Evolutionary conservation across 75 land plant species (phyloP), one percentile per base, ranked within the genome.

Genomic region (Azolla pinnata): DNA sequence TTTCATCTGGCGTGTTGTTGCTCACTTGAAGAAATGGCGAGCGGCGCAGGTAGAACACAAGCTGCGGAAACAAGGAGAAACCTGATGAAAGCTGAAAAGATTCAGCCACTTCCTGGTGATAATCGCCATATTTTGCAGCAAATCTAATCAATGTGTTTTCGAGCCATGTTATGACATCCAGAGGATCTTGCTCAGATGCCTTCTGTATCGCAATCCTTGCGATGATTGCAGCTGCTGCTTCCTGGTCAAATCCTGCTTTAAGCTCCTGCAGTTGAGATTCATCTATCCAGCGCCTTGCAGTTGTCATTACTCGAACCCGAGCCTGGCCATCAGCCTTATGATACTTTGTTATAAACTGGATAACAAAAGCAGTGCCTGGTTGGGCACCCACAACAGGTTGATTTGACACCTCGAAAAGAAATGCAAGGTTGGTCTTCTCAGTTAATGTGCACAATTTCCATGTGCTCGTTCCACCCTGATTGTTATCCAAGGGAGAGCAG

Each of bases 1-100:
- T 86, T 56, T 95, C 99, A 67, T 95, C 99, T 1, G 99, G 99
- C 25, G 64, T 75, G 71, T 78, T 81, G 66, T 86, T 90, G 59
- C 87, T 86, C 20, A 90, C 79, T 61, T 95, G 97, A 27, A 90
- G 73, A 60, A 95, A 95, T 70, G 90, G 99, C n/a, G 99, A 95
- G 40, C 99, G 79, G 31, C 99, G 76, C 28, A 95, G 66, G 61
- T 95, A 79, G 53, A 81, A 95, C 91, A 95, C 90, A 67, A 95
- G 90, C 58, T 90, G 97, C 14, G 99, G 99, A 46, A 75, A 95
- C 42, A 90, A 81, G 3, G 99, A 95, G 64, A 95, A 84, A 50
- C 75, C 81, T 28, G 91, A 75, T 0, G 99, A 68, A 5, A 95
- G 64, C 14, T 91, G 85, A 56, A 95, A 95, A 28, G 99, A 81